A percentile compares a stretch with the other conserved stretches of the same genome.
phyloP scores from a whole-genome alignment of 495 filamentous ascomycete species.

The Daldinia childiae region DNA sequence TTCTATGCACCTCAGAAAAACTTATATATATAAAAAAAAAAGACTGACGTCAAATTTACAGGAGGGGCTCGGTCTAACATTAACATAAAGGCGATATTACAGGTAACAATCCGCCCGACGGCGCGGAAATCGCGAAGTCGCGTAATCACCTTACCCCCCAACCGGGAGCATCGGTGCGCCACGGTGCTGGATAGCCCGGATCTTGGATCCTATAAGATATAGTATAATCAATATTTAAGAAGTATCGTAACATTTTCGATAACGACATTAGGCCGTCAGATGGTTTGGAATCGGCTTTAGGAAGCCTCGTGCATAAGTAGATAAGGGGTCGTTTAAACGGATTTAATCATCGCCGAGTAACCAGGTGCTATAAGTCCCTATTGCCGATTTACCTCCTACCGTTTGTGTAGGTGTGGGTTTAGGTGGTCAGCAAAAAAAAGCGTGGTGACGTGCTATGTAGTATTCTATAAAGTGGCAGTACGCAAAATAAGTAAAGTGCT shows the following conservation, averaged over 20 bases:
- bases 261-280: slow-evolving; percentile 5
- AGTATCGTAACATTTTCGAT: slow-evolving; percentile 17
- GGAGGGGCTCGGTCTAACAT: background rate
- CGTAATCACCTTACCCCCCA: slow-evolving; percentile 14
- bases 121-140: background rate
- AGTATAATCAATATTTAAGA: slow-evolving; percentile 17
- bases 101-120: background rate
- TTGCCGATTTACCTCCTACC: slow-evolving; percentile 15
- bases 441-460: slow-evolving; percentile 7
- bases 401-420: background rate
- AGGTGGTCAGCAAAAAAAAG: slow-evolving; percentile 30
- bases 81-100: background rate
- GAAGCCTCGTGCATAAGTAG: slow-evolving; percentile 8
- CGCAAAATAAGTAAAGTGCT: slow-evolving; percentile 13
- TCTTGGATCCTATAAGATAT: slow-evolving; percentile 10
- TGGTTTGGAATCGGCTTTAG: slow-evolving; percentile 31
- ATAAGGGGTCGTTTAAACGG: slow-evolving; percentile 11
- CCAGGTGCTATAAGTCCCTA: slow-evolving; percentile 10
- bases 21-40: too few relatives aligned
- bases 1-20: background rate
- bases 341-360: slow-evolving; percentile 26
- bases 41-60: slow-evolving; percentile 16
- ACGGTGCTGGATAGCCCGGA: slow-evolving; percentile 6
- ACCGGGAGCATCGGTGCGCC: slow-evolving; percentile 16
- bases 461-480: slow-evolving; percentile 9